Evolutionary conservation across 805 yeast genomes (phyloP).

Genomic region (Saturnispora serradocipensis): DNA sequence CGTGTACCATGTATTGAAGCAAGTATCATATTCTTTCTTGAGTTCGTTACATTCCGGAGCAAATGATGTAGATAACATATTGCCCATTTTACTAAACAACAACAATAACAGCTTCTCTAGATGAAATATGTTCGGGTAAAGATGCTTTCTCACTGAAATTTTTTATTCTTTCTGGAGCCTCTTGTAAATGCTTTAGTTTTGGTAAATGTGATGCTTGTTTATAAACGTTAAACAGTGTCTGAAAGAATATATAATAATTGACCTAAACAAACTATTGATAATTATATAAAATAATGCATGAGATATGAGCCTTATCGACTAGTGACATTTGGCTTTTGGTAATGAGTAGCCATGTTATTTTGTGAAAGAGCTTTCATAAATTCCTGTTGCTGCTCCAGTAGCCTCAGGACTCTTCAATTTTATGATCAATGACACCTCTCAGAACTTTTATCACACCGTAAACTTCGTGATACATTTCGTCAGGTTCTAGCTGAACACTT

Average conservation of each 20-base stretch:
- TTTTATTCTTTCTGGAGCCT: neutral
- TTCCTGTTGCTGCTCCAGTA: neutral
- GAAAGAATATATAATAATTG: too few species aligned
- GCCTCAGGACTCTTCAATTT: slow-evolving; percentile 17
- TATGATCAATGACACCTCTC: slow-evolving; percentile 51
- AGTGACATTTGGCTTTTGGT: too few species aligned
- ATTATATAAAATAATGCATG: too few species aligned
- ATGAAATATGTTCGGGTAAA: neutral
- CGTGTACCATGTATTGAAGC: slow-evolving; percentile 92
- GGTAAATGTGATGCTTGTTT: too few species aligned
- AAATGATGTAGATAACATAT: slow-evolving; percentile 73
- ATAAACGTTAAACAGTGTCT: too few species aligned
- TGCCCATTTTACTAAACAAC: slow-evolving; percentile 42
- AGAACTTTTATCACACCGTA: slow-evolving; percentile 53
- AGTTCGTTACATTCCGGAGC: slow-evolving; percentile 94
- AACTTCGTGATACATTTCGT: slow-evolving; percentile 43
- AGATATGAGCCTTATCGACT: too few species aligned
- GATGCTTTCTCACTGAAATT: neutral
- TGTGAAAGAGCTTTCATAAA: too few species aligned
- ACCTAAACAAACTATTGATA: too few species aligned
- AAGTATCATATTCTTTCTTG: slow-evolving; percentile 80
- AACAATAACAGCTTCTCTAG: neutral
- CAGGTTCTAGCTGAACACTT: slow-evolving; percentile 39
- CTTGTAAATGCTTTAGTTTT: too few species aligned
- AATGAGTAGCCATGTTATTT: too few species aligned